Evolutionary conservation across 805 yeast species (phyloP), one percentile per base, ranked within the genome.

Genomic region (Lipomyces chichibuensis): DNA sequence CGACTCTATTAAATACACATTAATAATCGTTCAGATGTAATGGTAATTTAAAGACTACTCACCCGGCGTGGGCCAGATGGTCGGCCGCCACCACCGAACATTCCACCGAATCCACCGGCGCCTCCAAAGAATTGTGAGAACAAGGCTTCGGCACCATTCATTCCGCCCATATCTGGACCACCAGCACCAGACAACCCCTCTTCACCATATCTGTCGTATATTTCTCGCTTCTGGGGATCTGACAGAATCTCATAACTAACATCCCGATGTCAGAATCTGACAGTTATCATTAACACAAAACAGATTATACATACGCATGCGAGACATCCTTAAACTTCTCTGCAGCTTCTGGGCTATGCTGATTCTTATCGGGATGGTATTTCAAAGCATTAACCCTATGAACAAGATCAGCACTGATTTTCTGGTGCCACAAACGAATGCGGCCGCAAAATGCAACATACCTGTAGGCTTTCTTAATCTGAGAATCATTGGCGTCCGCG

Each of bases 241-340:
- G 91, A 85, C 71, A 94, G 83, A n/a, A 92, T 83, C 80, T 94
- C 98, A 78, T 94, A 71, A 5, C 70, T 67, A 51, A 25, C n/a
- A 14, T 17, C 5, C 13, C 13, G 33, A 37, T 27, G 35, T 59
- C 54, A 59, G 62, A 32, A 37, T 17, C 27, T 17, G 32, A 14
- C 27, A 27, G 54, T 51, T 35, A n/a, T 88, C 81, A 78, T 90
- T 94, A 77, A 89, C 33, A 35, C 14, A 6, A 3, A 20, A 27
- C 17, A 46, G 33, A 17, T 17, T n/a, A 14, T 4, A 62, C 64
- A 13, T 65, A 87, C 20, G 98, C 98, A 66, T 85, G 85, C 23
- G 96, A 87, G 74, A 92, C 84, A 78, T 92, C 98, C 81, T 94
- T 95, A 80, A 94, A 94, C 81, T 92, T 94, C 77, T 94, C 98